These are phyloP conservation scores for Emericellopsis atlantica DNA, from an alignment of 2,329 filamentous ascomycete species.

Conservation along the genomic window DNA sequence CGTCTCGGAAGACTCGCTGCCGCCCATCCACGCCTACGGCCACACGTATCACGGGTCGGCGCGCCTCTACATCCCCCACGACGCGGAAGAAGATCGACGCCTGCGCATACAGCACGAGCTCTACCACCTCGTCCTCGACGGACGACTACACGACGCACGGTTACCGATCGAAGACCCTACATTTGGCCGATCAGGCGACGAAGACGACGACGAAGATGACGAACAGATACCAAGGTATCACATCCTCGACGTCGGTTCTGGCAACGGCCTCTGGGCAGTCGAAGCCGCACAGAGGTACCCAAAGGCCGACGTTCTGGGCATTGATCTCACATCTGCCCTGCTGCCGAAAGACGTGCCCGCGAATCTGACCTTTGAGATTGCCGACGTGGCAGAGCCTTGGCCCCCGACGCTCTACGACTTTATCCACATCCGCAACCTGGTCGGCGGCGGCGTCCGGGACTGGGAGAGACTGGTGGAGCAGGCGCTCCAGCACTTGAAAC, in stretches of 20 bases:
- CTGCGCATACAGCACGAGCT: constrained; percentile 19
- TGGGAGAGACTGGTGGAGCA: constrained; percentile 22
- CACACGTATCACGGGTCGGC: constrained; percentile 23
- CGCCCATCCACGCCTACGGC: constrained; percentile 18
- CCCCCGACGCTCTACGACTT: constrained; percentile 22
- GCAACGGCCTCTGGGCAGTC: constrained; percentile 28
- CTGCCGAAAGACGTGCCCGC: constrained; percentile 33
- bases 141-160: constrained; percentile 15
- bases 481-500: constrained; percentile 25
- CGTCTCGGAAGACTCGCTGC: constrained; percentile 18
- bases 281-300: constrained; percentile 28
- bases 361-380: constrained; percentile 46
- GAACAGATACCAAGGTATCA: constrained; percentile 4
- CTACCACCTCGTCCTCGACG: constrained; percentile 20
- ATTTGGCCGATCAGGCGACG: neutral
- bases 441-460: constrained; percentile 29
- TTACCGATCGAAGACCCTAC: constrained; percentile 13
- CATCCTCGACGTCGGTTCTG: constrained; percentile 28
- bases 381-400: constrained; percentile 40
- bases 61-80: constrained; percentile 18
- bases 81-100: constrained; percentile 17
- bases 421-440: constrained; percentile 27
- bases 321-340: constrained; percentile 27
- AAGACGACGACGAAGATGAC: constrained; percentile 4
- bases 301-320: constrained; percentile 22